phyloP scores from a whole-genome alignment of 2,329 filamentous ascomycete genomes.

The Podosphaera fusca region DNA sequence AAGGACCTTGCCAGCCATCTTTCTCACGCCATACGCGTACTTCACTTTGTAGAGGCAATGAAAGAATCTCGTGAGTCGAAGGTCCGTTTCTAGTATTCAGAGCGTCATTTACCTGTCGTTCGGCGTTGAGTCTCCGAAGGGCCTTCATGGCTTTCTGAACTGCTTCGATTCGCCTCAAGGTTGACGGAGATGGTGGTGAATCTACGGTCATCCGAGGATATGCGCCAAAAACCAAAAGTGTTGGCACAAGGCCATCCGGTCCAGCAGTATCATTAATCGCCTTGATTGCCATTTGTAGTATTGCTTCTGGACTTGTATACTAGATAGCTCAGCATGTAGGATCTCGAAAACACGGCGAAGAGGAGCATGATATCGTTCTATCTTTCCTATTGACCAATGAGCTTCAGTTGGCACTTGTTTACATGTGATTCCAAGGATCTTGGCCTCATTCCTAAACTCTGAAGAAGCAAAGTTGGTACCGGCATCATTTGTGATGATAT shows the following conservation, averaged over 20 bases:
- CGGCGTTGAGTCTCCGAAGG: neutral
- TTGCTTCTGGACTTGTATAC: neutral
- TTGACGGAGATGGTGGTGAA: neutral
- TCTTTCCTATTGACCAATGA: neutral
- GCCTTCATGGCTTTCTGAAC: constrained; percentile 3
- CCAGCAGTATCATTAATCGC: neutral
- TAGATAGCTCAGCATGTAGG: neutral
- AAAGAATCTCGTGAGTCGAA: neutral
- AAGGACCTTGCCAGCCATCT: too few relatives aligned
- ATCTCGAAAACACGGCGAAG: constrained; percentile 1
- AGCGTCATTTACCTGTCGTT: constrained; percentile 1
- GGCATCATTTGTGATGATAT: neutral
- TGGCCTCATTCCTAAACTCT: constrained; percentile 1
- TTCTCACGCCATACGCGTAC: too few relatives aligned
- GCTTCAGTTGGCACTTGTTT: constrained; percentile 2
- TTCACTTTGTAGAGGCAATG: constrained; percentile 1
- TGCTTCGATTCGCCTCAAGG: neutral
- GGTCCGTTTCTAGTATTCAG: constrained; percentile 1
- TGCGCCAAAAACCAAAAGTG: neutral
- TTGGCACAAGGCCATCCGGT: neutral
- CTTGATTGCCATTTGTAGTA: neutral
- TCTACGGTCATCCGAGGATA: neutral
- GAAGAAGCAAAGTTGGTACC: constrained; percentile 3
- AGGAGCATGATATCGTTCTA: constrained; percentile 1
- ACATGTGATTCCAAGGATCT: neutral